phyloP scores from a whole-genome alignment of 2,329 filamentous ascomycete genomes.

The Colletotrichum tofieldiae region DNA sequence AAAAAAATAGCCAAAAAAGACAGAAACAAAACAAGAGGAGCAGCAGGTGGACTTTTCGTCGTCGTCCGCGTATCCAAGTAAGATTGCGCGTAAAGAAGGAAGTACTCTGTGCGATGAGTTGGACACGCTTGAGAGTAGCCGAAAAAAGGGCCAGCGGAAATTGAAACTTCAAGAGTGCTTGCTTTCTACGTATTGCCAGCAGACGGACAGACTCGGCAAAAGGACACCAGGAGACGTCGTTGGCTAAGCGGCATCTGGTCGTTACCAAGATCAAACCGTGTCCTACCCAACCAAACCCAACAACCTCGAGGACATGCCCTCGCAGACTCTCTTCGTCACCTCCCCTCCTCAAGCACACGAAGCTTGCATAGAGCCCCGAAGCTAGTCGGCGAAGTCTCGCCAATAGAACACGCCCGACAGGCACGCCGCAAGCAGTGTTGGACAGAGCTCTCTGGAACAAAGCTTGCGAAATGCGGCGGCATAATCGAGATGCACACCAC shows the following conservation, averaged over 20 bases:
- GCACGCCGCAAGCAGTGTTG: neutral
- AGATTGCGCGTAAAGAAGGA: neutral
- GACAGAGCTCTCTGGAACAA: neutral
- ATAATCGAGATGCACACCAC: neutral
- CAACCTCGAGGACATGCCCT: neutral
- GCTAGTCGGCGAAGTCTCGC: neutral
- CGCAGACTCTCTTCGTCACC: neutral
- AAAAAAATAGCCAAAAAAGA: too few species aligned
- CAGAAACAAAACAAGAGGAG: too few species aligned
- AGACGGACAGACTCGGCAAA: too few species aligned
- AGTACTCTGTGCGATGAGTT: neutral
- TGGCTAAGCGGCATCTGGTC: neutral
- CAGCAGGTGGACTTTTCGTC: neutral
- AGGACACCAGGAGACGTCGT: neutral
- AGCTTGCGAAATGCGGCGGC: neutral
- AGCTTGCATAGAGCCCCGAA: neutral
- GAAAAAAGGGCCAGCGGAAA: neutral
- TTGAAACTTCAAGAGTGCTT: neutral
- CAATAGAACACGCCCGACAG: neutral
- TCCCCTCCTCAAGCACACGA: neutral
- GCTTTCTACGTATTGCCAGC: neutral
- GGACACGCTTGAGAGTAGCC: neutral
- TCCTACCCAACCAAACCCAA: neutral
- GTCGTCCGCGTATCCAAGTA: neutral
- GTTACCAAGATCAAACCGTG: neutral